These are phyloP conservation scores for Aspergillus bombycis DNA, from an alignment of 2,329 filamentous ascomycete genomes.

Conservation along the genomic window DNA sequence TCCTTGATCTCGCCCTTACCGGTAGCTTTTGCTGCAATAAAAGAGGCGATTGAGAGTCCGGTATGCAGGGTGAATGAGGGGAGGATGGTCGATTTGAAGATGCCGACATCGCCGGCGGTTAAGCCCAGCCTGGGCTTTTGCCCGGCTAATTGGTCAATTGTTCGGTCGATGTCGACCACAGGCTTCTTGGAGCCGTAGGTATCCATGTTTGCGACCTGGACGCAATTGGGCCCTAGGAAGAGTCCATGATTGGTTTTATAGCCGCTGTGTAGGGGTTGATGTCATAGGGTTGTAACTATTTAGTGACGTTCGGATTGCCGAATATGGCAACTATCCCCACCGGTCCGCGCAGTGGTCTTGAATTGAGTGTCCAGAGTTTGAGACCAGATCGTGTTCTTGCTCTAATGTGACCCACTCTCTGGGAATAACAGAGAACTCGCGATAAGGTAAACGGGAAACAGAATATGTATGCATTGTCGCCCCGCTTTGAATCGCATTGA, in stretches of 20 bases:
- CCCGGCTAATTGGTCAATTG: slow-evolving; percentile 5
- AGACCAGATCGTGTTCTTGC: neutral
- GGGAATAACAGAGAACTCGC: neutral
- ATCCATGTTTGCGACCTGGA: slow-evolving; percentile 7
- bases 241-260: slow-evolving; percentile 1
- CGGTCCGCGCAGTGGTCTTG: no score
- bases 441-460: neutral
- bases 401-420: neutral
- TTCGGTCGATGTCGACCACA: slow-evolving; percentile 14
- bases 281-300: slow-evolving; percentile 25
- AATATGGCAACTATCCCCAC: neutral
- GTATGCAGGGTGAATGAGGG: slow-evolving; percentile 60
- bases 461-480: neutral
- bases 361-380: no score
- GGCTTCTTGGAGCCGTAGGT: slow-evolving; percentile 15
- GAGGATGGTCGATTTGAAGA: slow-evolving; percentile 57
- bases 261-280: slow-evolving; percentile 16
- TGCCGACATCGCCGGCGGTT: slow-evolving; percentile 46
- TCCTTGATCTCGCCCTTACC: slow-evolving; percentile 64
- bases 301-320: neutral
- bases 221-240: neutral
- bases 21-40: slow-evolving; percentile 55
- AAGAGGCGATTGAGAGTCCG: slow-evolving; percentile 56
- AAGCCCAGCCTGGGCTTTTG: slow-evolving; percentile 1
- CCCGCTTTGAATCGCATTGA: neutral